phyloP scores from a whole-genome alignment of 495 filamentous ascomycete species.

The Aspergillus bertholletiae region DNA sequence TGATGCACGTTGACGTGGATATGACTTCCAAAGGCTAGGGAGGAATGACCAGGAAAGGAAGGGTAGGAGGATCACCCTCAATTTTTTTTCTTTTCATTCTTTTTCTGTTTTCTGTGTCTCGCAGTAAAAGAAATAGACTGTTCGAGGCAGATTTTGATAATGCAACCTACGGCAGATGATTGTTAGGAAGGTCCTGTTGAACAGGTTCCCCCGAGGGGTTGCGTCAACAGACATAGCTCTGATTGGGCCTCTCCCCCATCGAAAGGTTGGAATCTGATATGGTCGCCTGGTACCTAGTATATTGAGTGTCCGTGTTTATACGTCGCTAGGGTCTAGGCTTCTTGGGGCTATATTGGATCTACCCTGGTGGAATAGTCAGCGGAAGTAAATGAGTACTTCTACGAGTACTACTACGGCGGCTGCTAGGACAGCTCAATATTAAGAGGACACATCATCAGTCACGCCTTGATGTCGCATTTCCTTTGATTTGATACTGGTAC shows the following conservation, averaged over 20 bases:
- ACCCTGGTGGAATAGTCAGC: no score
- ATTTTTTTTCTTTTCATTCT: no score
- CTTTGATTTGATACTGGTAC: background rate
- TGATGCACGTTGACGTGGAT: no score
- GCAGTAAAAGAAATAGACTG: no score
- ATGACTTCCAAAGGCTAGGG: no score
- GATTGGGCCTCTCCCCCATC: background rate
- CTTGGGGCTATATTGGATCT: background rate
- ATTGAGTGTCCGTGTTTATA: constrained; percentile 6
- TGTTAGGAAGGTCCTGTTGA: background rate
- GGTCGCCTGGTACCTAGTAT: background rate
- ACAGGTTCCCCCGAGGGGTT: background rate
- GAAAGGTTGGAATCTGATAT: background rate
- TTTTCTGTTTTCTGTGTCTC: no score
- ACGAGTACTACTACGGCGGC: no score
- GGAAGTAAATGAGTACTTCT: no score
- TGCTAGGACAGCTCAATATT: no score
- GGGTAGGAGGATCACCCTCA: no score
- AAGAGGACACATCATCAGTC: background rate
- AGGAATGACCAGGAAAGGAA: no score
- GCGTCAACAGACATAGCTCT: background rate
- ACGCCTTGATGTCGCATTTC: background rate
- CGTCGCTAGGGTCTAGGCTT: constrained; percentile 2
- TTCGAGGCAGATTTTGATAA: no score
- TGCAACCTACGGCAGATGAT: background rate